Evolutionary conservation across 2,329 filamentous ascomycete genomes (phyloP), one percentile per base, ranked within the genome.

Genomic region (Venturia nashicola): DNA sequence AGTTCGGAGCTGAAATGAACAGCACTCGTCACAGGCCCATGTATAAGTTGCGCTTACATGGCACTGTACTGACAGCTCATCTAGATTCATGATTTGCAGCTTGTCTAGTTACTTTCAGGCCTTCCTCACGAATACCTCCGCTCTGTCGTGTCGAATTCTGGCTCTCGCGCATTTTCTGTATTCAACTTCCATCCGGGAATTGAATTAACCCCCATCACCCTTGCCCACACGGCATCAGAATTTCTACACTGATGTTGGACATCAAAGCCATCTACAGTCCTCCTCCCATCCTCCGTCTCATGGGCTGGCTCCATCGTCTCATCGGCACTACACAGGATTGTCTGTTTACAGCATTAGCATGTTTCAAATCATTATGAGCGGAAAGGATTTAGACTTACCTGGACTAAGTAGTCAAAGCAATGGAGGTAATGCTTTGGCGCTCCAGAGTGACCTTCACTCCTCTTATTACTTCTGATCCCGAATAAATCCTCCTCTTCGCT

Each of bases 351-450:
- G 14, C 12, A 23, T 44, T 42, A 60, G 59, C 59, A 39, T 3
- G 55, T 27, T 27, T 27, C 27, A 18, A 23, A 39, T 16, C 12
- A 5, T 60, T 27, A 7, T 27, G 48, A 32, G 1, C 7, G n/a
- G 6, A 51, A 20, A 20, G 32, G 32, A 36, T 18, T 9, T 39
- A 12, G 6, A 18, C 27, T 4, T 36, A 60, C 59, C 59, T 60
- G 61, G 20, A 62, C n/a, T n/a, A 62, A 14, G n/a, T 62, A 62
- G 23, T 62, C 61, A 11, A 62, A 62, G 44, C 61, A 62, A 39
- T 62, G 42, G 12, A 54, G 20, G 20, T 44, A 62, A 40, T 54
- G 61, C 27, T 62, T 12, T 16, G n/a, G 61, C 7, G 8, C 14
- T n/a, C 32, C 51, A 3, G 27, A 34, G 32, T 57, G 51, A n/a